phyloP scores from a whole-genome alignment of 768 basidiomycete species.

The Mycena albidolilacea region DNA sequence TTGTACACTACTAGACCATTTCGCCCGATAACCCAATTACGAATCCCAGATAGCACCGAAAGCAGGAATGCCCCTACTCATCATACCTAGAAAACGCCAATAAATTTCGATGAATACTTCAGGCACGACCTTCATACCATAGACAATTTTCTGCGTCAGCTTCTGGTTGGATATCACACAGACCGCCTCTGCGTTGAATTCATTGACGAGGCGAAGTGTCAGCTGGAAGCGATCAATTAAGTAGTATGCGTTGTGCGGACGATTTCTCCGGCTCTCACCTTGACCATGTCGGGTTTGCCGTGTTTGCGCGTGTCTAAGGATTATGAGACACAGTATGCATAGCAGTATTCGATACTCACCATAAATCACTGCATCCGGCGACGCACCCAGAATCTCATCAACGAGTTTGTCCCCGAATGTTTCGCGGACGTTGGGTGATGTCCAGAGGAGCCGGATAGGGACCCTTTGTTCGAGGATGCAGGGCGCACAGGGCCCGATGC shows the following conservation, averaged over 20 bases:
- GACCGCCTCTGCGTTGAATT: slow-evolving; percentile 69
- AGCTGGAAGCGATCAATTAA: slow-evolving; percentile 34
- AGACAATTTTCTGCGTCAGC: slow-evolving; percentile 70
- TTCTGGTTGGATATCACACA: slow-evolving; percentile 73
- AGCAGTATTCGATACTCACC: slow-evolving; percentile 50
- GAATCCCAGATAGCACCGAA: slow-evolving; percentile 77
- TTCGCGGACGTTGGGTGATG: slow-evolving; percentile 70
- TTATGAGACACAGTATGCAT: not conserved
- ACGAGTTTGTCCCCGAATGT: slow-evolving; percentile 76
- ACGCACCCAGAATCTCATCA: slow-evolving; percentile 66
- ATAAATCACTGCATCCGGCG: slow-evolving; percentile 71
- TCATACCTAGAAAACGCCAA: slow-evolving; percentile 41
- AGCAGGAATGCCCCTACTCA: slow-evolving; percentile 72
- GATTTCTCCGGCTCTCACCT: slow-evolving; percentile 31
- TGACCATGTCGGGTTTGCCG: slow-evolving; percentile 66
- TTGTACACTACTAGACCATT: not conserved
- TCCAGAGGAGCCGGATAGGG: slow-evolving; percentile 74
- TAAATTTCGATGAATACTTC: not conserved
- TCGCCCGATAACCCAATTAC: slow-evolving; percentile 34
- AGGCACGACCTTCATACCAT: slow-evolving; percentile 54
- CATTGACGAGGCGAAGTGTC: slow-evolving; percentile 61
- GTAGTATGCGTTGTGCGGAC: not conserved
- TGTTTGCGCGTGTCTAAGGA: slow-evolving; percentile 57
- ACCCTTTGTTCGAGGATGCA: slow-evolving; percentile 65
- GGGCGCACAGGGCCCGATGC: slow-evolving; percentile 74